Evolutionary conservation across 2,329 filamentous ascomycete species (phyloP), one percentile per base, ranked within the genome.

Genomic region (Colletotrichum phormii): DNA sequence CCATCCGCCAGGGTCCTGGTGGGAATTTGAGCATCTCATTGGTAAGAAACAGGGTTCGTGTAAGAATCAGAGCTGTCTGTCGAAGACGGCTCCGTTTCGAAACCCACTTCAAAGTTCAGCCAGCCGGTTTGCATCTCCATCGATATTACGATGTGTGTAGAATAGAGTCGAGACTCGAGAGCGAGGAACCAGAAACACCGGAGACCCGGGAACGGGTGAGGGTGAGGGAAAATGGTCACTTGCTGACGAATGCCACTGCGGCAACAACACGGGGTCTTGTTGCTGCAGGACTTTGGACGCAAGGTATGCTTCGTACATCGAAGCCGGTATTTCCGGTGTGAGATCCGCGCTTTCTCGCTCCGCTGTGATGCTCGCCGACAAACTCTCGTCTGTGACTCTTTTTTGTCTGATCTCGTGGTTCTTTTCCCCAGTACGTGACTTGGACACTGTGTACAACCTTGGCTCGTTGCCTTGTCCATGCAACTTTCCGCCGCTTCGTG

Each of bases 71-170:
- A 29, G 33, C 12, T 33, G 42, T 49, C 42, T 11, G 7, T 49
- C 6, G 26, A 51, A 58, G 26, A 35, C 60, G 42, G 29, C 26
- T 59, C 59, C 67, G 67, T 69, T 65, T 69, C 60, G 60, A 54
- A 64, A 22, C 12, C 33, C 13, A 42, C 60, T 33, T 33, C n/a
- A n/a, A 62, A 42, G 13, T 18, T n/a, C 59, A 24, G 60, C 60
- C 18, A 49, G 42, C 15, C n/a, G 2, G 42, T 49, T 49, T 53
- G 60, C n/a, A 53, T 35, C 49, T 26, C 60, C 24, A 35, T 35
- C 18, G 5, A 18, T n/a, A 15, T 51, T 49, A 49, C 42, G n/a
- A 49, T 15, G 7, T 18, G 15, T 49, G 42, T 42, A 42, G 42
- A 49, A 35, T 26, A 22, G 18, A 53, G 37, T 51, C 42, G n/a